These are phyloP conservation scores for Ceriops decandra DNA, from an alignment of 345 rosid genomes.

Conservation along the genomic window DNA sequence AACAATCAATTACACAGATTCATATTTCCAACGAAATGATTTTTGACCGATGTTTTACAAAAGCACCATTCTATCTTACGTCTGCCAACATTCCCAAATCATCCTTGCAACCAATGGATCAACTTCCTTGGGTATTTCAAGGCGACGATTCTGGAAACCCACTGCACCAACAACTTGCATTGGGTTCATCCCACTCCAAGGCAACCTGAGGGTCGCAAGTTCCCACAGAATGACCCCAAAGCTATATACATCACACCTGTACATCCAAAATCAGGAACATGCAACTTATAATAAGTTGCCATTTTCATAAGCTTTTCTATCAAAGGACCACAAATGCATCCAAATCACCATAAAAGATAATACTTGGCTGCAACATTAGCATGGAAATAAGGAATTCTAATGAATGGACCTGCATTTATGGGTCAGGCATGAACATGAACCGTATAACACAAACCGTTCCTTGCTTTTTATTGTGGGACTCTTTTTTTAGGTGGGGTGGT, in stretches of 20 bases:
- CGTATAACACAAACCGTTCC: too few relatives aligned
- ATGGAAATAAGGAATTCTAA: too few relatives aligned
- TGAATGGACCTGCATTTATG: too few relatives aligned
- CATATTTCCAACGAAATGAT: neutral
- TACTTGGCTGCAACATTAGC: too few relatives aligned
- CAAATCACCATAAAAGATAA: too few relatives aligned
- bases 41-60: neutral
- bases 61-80: conserved; percentile 43
- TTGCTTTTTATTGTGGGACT: too few relatives aligned
- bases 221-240: conserved; percentile 98
- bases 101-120: conserved; percentile 88
- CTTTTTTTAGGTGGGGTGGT: too few relatives aligned
- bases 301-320: too few relatives aligned
- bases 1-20: conserved; percentile 6
- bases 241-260: conserved; percentile 96
- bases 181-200: conserved; percentile 99
- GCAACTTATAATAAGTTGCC: neutral
- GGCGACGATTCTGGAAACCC: conserved; percentile 96
- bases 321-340: too few relatives aligned
- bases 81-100: conserved; percentile 94
- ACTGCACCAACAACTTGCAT: conserved; percentile 99
- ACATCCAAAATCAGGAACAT: conserved; percentile 15
- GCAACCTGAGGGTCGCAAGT: conserved; percentile 85
- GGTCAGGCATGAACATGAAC: too few relatives aligned
- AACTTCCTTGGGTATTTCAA: conserved; percentile 88